Conservation (phyloP, 2,329 filamentous ascomycete genomes). For the Bisporella sp. region DNA sequence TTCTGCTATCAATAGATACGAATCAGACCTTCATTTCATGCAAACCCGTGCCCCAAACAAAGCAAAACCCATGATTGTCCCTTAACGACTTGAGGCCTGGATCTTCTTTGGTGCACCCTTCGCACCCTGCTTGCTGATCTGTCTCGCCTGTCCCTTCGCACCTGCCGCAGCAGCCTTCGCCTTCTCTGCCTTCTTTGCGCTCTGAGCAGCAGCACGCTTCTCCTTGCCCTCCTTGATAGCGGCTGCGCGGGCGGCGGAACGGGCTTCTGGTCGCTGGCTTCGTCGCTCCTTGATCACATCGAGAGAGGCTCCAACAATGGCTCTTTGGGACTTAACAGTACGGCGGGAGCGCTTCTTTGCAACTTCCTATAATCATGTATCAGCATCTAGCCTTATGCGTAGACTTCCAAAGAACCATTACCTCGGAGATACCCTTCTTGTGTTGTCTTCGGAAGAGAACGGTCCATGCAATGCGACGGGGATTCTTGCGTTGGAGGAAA, state of each 20-base stretch:
- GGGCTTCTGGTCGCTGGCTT: slow-evolving; percentile 88
- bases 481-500: slow-evolving; percentile 99
- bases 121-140: slow-evolving; percentile 93
- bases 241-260: slow-evolving; percentile 77
- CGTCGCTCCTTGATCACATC: slow-evolving; percentile 99
- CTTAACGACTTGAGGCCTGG: slow-evolving; percentile 79
- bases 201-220: slow-evolving; percentile 85
- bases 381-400: background rate
- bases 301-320: slow-evolving; percentile 97
- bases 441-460: slow-evolving; percentile 97
- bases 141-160: slow-evolving; percentile 72
- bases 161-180: slow-evolving; percentile 76
- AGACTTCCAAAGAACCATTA: slow-evolving; percentile 29
- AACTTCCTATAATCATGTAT: slow-evolving; percentile 66
- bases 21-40: background rate
- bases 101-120: slow-evolving; percentile 88
- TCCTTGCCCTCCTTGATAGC: slow-evolving; percentile 98
- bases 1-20: background rate
- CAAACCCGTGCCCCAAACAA: slow-evolving; percentile 9
- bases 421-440: slow-evolving; percentile 99
- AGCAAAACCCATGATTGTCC: slow-evolving; percentile 14
- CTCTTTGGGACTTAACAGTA: slow-evolving; percentile 97
- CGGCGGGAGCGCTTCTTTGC: slow-evolving; percentile 99
- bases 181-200: slow-evolving; percentile 98
- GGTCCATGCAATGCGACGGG: slow-evolving; percentile 98